Evolutionary conservation across 1,139 yeast genomes (phyloP), one percentile per base, ranked within the genome.

Genomic region (Candida labiduridarum): DNA sequence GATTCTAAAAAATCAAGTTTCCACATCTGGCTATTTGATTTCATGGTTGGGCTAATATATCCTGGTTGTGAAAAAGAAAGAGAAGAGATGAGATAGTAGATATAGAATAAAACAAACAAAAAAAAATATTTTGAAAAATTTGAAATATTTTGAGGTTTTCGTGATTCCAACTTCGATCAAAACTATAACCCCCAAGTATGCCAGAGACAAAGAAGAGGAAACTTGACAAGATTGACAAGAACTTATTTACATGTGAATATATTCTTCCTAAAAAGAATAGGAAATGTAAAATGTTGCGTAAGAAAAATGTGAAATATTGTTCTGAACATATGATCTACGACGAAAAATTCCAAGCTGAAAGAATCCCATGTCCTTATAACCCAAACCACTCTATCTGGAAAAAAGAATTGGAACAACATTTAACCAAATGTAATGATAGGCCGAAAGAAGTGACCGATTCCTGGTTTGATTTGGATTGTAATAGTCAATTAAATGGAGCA

Each of bases 321-420:
- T 81, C 87, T 3, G 87, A 86, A 57, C 96, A 88, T 63, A 55
- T 75, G 65, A 65, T 61, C 15, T 54, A 55, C 14, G 61, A 56
- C 25, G 55, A 54, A 8, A 46, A 52, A 0, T 43, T 36, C 34
- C 56, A 52, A 18, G 54, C 52, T 6, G 70, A 69, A 31, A 69
- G 97, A 53, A 76, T 91, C 0, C 82, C 85, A 3, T 91, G 97
- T 66, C 92, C 97, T 0, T 63, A 86, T 33, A 96, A 90, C 62
- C 82, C 85, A 0, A 75, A 80, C 5, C 97, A 91, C 64, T 79
- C 87, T 0, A 83, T 91, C 0, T 84, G 90, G 88, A 72, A 73
- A 46, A 71, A 76, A 42, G 84, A 82, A 48, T 63, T 89, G 44
- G 65, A 70, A 7, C 67, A 63, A 25, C 97, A 91, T 66, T 45